Base-by-base conservation (phyloP, 345 rosid genomes). In the Salix arbutifolia region DNA sequence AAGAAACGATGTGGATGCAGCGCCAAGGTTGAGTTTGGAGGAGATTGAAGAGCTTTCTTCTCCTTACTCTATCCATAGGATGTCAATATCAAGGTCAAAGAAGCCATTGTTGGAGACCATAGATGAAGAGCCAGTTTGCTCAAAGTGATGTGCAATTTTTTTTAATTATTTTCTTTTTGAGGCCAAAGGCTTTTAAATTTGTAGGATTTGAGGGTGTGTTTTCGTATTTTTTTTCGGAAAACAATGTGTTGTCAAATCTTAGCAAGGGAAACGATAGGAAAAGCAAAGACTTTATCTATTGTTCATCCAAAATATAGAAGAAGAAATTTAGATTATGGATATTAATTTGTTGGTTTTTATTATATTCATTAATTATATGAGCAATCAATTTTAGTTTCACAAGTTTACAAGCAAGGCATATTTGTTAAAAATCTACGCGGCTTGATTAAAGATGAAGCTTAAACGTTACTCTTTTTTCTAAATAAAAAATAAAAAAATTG, bases 41-140 rank as follows among this genome's bases (percentile, higher is more conserved):
- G 91, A 89, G 7, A 81, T 89, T 2, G 92, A 90, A 76, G 97
- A 86, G 85, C 79, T 82, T 60, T 89, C 88, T 8, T 80, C 82
- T 44, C 81, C 84, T 30, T 94, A 88, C 83, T 87, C 86, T 72
- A 84, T 78, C 87, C 81, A 89, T 65, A 81, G 92, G 62, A 67
- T 91, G 79, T 91, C 97, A 0, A 67, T 88, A 67, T 84, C 91
- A 5, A 87, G 90, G 85, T 93, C 98, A 33, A 90, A 82, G 94
- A 93, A 89, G 73, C 98, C 98, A 12, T 74, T 80, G 86, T 79
- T 93, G 85, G 97, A 89, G 77, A 91, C 97, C 11, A 93, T 91
- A 30, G 81, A 46, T 38, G 98, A 93, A 82, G 90, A 93, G 78
- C 86, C 89, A 38, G 37, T 74, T 74, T 65, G 69, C 71, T 74